Evolutionary conservation across 108 stramenopile genomes (phyloP).

Genomic region (Aurantiochytrium sp.): DNA sequence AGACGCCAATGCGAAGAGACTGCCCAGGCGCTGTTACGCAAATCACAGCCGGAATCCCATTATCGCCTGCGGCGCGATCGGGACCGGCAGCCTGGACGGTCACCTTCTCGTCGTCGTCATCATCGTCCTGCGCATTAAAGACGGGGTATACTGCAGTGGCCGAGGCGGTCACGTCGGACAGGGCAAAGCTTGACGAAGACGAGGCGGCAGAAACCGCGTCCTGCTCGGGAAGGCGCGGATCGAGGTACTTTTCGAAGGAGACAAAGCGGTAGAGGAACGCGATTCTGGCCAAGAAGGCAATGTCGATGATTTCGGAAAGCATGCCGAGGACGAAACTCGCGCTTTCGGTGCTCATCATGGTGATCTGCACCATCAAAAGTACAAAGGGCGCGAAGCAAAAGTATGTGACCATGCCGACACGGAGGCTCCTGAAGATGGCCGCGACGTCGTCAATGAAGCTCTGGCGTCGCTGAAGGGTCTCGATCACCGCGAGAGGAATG

Average conservation of each 20-base stretch:
- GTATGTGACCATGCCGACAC: not conserved
- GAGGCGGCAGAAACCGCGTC: too few species aligned
- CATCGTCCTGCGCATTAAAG: too few species aligned
- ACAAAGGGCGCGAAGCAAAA: not conserved
- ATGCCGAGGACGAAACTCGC: not conserved
- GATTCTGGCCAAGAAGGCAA: not conserved
- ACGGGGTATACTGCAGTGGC: too few species aligned
- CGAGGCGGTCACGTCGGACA: too few species aligned
- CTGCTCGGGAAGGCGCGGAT: too few species aligned
- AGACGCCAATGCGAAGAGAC: too few species aligned
- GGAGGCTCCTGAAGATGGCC: not conserved
- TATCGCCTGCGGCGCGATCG: too few species aligned
- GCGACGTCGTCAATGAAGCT: not conserved
- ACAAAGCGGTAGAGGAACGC: not conserved
- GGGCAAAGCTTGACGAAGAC: too few species aligned
- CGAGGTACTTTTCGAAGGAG: not conserved
- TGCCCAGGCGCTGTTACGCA: too few species aligned
- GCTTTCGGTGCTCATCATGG: not conserved
- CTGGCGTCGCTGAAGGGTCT: not conserved
- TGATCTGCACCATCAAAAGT: not conserved
- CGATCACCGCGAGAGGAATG: not conserved
- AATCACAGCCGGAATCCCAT: too few species aligned
- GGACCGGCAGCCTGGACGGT: too few species aligned
- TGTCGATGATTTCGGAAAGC: not conserved
- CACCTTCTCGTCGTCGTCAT: too few species aligned